These are phyloP conservation scores for Bryum argenteum DNA, from an alignment of 225 moss, liverwort and hornwort genomes.

Conservation along the genomic window DNA sequence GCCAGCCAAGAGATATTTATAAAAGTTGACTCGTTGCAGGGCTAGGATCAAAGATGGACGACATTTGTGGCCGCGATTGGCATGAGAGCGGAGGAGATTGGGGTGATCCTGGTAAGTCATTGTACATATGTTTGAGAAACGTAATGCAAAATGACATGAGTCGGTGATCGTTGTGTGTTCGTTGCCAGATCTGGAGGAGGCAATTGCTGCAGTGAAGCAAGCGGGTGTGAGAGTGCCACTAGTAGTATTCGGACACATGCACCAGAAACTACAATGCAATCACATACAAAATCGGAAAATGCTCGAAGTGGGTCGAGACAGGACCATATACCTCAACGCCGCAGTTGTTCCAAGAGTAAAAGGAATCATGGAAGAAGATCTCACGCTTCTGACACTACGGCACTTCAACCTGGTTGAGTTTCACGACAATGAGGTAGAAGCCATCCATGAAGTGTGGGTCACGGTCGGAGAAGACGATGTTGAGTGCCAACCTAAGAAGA, in stretches of 20 bases:
- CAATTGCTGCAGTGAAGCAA: constrained; percentile 64
- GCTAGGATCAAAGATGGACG: constrained; percentile 66
- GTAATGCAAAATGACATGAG: neutral
- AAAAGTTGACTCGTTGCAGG: constrained; percentile 45
- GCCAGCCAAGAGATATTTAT: too few relatives aligned
- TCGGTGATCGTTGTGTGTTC: constrained; percentile 15
- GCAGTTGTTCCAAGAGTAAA: constrained; percentile 89
- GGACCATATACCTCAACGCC: constrained; percentile 79
- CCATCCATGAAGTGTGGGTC: constrained; percentile 75
- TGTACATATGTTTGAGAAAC: neutral
- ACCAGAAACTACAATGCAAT: constrained; percentile 50
- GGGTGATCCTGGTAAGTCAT: constrained; percentile 81
- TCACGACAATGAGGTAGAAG: constrained; percentile 42
- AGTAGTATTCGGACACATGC: constrained; percentile 97
- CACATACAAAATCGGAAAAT: constrained; percentile 55
- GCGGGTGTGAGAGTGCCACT: constrained; percentile 66
- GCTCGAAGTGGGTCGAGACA: constrained; percentile 69
- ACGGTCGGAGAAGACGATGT: constrained; percentile 49
- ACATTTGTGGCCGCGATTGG: constrained; percentile 96
- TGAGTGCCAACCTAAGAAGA: constrained; percentile 46
- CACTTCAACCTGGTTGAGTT: constrained; percentile 83
- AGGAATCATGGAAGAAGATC: constrained; percentile 35
- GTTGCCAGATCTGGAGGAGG: constrained; percentile 67
- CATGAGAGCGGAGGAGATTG: constrained; percentile 65
- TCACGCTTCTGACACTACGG: constrained; percentile 48